Evolutionary conservation across 805 yeast genomes (phyloP).

Genomic region (Clavispora asparagi): DNA sequence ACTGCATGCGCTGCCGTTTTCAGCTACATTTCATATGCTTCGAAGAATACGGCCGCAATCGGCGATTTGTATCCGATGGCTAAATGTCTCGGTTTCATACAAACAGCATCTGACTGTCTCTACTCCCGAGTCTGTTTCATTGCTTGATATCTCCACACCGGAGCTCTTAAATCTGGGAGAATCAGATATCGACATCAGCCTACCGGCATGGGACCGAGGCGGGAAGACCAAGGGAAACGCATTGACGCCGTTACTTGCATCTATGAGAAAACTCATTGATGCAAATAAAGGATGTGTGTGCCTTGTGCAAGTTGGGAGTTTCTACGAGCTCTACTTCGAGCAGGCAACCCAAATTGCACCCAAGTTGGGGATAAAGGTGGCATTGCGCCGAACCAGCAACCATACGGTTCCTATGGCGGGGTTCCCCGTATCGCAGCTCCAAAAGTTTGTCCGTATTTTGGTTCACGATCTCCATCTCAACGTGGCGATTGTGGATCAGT

Average conservation of each 20-base stretch:
- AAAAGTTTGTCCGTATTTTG: conserved; percentile 65
- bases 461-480: conserved; percentile 65
- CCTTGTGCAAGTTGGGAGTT: conserved; percentile 76
- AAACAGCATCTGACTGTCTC: neutral
- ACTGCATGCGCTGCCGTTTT: neutral
- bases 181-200: neutral
- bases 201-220: conserved; percentile 35
- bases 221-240: conserved; percentile 27
- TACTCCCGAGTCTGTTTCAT: neutral
- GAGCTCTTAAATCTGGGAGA: neutral
- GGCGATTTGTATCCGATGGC: neutral
- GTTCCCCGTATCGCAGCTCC: conserved; percentile 70
- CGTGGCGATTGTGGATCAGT: conserved; percentile 82
- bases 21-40: neutral
- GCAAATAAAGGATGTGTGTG: conserved; percentile 37
- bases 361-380: conserved; percentile 64
- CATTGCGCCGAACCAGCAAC: conserved; percentile 46
- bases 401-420: conserved; percentile 76
- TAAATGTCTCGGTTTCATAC: neutral
- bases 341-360: conserved; percentile 77
- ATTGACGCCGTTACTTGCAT: conserved; percentile 32
- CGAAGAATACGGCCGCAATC: neutral
- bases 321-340: conserved; percentile 83
- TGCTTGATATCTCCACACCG: neutral
- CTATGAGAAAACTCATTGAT: conserved; percentile 27